Conservation (phyloP, 2,329 filamentous ascomycete species). For the Verticillium zaregamsianum region DNA sequence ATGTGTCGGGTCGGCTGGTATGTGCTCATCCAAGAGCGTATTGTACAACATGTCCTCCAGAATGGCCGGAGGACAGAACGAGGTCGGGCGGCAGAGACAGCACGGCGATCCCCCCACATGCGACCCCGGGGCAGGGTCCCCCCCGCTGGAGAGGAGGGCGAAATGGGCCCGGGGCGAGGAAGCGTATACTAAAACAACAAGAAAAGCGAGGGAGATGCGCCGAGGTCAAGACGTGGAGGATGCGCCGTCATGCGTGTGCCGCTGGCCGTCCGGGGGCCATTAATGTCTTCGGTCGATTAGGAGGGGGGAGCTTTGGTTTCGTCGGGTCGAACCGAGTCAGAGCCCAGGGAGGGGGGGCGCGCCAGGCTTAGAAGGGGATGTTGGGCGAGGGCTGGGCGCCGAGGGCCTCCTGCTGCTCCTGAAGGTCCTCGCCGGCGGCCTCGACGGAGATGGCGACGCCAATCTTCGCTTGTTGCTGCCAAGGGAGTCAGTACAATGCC, state of each 20-base stretch:
- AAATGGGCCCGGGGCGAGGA: not conserved
- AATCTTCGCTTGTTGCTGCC: constrained; percentile 88
- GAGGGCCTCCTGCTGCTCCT: constrained; percentile 72
- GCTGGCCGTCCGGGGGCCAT: constrained; percentile 9
- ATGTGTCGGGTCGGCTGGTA: constrained; percentile 6
- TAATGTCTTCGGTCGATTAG: constrained; percentile 14
- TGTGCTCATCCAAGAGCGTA: constrained; percentile 8
- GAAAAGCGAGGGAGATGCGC: constrained; percentile 8
- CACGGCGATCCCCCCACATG: not conserved
- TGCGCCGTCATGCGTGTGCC: constrained; percentile 7
- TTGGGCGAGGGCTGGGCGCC: constrained; percentile 50
- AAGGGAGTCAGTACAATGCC: not conserved
- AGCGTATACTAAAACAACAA: constrained; percentile 13
- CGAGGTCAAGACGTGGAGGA: constrained; percentile 6
- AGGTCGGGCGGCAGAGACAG: constrained; percentile 1
- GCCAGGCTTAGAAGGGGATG: constrained; percentile 58
- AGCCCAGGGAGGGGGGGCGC: constrained; percentile 2
- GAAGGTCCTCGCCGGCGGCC: constrained; percentile 76
- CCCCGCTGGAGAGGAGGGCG: not conserved
- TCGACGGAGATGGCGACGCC: constrained; percentile 92
- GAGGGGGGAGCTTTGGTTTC: constrained; percentile 18
- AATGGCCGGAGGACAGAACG: constrained; percentile 6
- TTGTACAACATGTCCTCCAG: constrained; percentile 11
- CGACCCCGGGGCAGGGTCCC: not conserved
- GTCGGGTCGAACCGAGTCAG: not conserved